Percentiles rank a stretch among this genome's conserved stretches.
Evolutionary conservation across 2,329 filamentous ascomycete genomes (phyloP).

Genomic region (Penicillium brasilianum): DNA sequence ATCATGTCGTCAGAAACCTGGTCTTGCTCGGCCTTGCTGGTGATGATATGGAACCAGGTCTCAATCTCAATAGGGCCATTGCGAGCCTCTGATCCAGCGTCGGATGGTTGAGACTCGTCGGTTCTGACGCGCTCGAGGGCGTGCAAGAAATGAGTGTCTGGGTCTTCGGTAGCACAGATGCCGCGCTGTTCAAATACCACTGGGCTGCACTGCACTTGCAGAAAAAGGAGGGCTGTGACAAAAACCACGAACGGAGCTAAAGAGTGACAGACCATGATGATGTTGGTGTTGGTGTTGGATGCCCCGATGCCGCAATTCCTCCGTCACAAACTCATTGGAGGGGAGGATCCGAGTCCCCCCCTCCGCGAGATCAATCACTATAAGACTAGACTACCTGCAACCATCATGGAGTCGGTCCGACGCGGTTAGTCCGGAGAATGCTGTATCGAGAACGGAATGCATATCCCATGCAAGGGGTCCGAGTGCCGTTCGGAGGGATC

Average conservation of each 20-base stretch:
- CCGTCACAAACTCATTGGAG: constrained; percentile 15
- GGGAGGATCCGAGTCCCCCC: constrained; percentile 11
- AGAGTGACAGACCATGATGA: constrained; percentile 34
- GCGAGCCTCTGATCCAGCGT: constrained; percentile 25
- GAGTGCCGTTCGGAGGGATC: constrained; percentile 2
- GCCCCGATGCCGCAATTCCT: constrained; percentile 18
- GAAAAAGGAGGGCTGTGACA: constrained; percentile 19
- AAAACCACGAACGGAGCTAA: constrained; percentile 28
- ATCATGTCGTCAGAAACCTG: constrained; percentile 43
- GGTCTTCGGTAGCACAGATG: constrained; percentile 40
- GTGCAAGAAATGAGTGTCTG: constrained; percentile 32
- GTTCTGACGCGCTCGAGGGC: constrained; percentile 34
- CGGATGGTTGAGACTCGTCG: constrained; percentile 21
- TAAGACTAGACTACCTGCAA: constrained; percentile 13
- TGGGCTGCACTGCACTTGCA: constrained; percentile 28
- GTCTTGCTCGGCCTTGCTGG: constrained; percentile 35
- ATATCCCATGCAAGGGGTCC: constrained; percentile 23
- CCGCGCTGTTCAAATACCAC: constrained; percentile 27
- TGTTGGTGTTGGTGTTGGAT: constrained; percentile 20
- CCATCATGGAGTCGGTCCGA: background rate
- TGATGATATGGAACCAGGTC: constrained; percentile 52
- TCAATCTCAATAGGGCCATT: constrained; percentile 42
- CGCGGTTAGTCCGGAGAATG: constrained; percentile 25
- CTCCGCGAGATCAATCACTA: constrained; percentile 9
- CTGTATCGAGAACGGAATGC: constrained; percentile 30